Conservation (phyloP, 306 rosid genomes). For the Cyamopsis tetragonoloba region DNA sequence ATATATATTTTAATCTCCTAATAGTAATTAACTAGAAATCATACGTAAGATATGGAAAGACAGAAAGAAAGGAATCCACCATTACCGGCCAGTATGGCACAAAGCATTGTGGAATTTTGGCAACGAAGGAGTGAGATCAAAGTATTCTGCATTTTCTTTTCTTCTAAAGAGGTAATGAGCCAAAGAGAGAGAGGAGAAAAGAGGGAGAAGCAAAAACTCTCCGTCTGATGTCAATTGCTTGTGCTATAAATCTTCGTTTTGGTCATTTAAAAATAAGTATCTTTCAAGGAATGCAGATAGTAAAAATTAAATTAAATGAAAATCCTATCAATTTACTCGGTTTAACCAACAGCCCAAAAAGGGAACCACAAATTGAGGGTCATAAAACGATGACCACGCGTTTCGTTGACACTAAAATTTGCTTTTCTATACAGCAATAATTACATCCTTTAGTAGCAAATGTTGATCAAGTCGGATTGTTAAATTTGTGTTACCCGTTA, state of each 20-base stretch:
- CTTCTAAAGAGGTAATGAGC: too few relatives aligned
- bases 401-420: background rate
- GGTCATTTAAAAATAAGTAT: background rate
- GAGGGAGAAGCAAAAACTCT: background rate
- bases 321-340: background rate
- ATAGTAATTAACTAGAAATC: background rate
- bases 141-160: conserved; percentile 31
- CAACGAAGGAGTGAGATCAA: conserved; percentile 29
- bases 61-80: conserved; percentile 32
- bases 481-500: background rate
- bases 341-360: background rate
- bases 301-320: background rate
- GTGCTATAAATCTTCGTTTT: background rate
- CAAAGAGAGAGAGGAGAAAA: background rate
- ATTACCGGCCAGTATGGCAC: conserved; percentile 17
- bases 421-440: background rate
- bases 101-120: conserved; percentile 24
- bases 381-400: background rate
- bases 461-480: background rate
- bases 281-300: background rate
- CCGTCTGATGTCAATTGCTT: background rate
- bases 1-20: too few relatives aligned
- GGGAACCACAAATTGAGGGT: background rate
- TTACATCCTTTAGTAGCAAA: background rate
- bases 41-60: background rate